Percentiles rank a stretch among this genome's conserved stretches.
Conservation (phyloP, 2,329 filamentous ascomycete genomes). For the Fusarium odoratissimum region DNA sequence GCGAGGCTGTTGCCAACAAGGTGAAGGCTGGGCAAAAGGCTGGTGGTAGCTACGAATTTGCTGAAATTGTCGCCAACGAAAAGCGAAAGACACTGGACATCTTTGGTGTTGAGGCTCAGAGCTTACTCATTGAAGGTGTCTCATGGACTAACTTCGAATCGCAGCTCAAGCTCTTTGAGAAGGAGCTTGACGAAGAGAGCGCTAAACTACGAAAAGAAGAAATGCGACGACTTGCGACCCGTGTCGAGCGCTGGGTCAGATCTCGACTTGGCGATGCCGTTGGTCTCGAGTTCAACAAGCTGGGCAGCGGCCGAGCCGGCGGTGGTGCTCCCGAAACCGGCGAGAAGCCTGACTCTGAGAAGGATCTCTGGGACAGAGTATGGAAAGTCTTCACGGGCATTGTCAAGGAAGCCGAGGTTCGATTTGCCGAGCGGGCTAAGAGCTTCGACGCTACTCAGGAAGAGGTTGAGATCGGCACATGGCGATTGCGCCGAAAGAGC, state of each 20-base stretch:
- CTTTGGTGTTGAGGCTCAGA: conserved; percentile 81
- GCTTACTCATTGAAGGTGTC: conserved; percentile 80
- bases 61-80: conserved; percentile 87
- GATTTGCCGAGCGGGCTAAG: conserved; percentile 88
- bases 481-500: conserved; percentile 91
- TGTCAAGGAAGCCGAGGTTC: conserved; percentile 84
- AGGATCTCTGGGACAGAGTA: conserved; percentile 94
- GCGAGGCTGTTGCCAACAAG: conserved; percentile 83
- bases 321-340: conserved; percentile 82
- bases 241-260: conserved; percentile 94
- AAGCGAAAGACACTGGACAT: conserved; percentile 79
- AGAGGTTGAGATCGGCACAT: conserved; percentile 91
- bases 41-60: conserved; percentile 91
- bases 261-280: conserved; percentile 88
- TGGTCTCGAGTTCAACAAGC: conserved; percentile 94
- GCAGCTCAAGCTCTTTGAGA: conserved; percentile 82
- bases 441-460: conserved; percentile 93
- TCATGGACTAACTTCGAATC: conserved; percentile 89
- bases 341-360: conserved; percentile 79
- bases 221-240: conserved; percentile 90
- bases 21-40: conserved; percentile 96
- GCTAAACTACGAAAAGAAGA: conserved; percentile 89
- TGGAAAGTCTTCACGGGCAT: conserved; percentile 88
- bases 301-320: conserved; percentile 88
- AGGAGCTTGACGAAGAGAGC: conserved; percentile 92